Conservation (phyloP, 1,139 yeast genomes). For the Geotrichum reessii region DNA sequence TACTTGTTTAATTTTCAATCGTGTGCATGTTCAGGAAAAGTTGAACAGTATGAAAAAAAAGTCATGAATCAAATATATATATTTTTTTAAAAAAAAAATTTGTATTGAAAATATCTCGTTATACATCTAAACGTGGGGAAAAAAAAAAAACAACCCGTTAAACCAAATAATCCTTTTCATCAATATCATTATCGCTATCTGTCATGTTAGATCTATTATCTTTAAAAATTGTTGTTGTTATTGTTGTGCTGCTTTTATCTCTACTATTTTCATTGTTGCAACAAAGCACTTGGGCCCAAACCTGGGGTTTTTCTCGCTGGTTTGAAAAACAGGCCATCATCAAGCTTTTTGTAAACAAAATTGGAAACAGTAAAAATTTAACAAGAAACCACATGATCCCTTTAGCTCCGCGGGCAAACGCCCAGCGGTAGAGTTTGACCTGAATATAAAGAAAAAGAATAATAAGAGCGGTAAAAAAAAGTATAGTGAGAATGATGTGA, state of each 20-base stretch:
- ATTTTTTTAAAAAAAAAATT: neutral
- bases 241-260: too few species aligned
- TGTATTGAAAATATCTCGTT: too few species aligned
- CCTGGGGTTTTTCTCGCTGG: too few species aligned
- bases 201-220: neutral
- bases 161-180: neutral
- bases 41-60: too few species aligned
- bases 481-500: constrained; percentile 63
- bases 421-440: constrained; percentile 46
- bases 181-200: neutral
- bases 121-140: too few species aligned
- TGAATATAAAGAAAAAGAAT: constrained; percentile 53
- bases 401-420: neutral
- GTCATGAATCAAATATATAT: too few species aligned
- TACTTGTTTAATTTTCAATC: too few species aligned
- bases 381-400: neutral
- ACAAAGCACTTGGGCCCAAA: too few species aligned
- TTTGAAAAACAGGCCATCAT: too few species aligned
- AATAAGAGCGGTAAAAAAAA: constrained; percentile 60
- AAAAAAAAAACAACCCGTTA: neutral
- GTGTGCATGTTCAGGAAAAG: too few species aligned
- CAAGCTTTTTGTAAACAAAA: neutral
- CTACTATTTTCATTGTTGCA: too few species aligned
- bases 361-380: neutral
- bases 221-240: neutral